Conservation (phyloP, 2,329 filamentous ascomycete species). For the Beauveria pseudobassiana region DNA sequence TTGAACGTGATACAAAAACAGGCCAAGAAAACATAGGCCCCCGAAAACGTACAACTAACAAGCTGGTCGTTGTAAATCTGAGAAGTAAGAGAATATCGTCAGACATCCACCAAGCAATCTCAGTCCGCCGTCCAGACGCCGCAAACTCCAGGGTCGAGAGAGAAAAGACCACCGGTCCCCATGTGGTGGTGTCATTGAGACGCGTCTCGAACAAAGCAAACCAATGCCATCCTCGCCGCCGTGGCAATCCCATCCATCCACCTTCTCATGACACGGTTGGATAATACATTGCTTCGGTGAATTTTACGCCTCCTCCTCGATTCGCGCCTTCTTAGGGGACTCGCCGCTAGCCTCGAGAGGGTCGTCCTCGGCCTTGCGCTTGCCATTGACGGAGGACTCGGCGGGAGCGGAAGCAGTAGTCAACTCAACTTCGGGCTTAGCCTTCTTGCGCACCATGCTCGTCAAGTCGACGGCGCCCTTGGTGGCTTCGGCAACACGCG, state of each 20-base stretch:
- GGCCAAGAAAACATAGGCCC: not conserved
- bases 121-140: conserved; percentile 8
- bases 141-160: conserved; percentile 2
- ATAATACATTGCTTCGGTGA: not conserved
- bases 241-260: not conserved
- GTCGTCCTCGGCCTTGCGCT: conserved; percentile 19
- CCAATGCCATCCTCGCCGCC: not conserved
- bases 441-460: conserved; percentile 64
- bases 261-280: not conserved
- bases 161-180: not conserved
- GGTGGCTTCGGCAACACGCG: conserved; percentile 63
- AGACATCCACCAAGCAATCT: not conserved
- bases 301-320: conserved; percentile 25
- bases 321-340: conserved; percentile 47
- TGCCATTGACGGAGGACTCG: conserved; percentile 18
- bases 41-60: not conserved
- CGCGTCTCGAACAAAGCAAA: not conserved
- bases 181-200: not conserved
- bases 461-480: conserved; percentile 67
- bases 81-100: not conserved
- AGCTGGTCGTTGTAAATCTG: not conserved
- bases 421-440: conserved; percentile 24
- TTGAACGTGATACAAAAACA: not conserved
- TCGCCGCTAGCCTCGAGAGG: conserved; percentile 18
- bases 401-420: conserved; percentile 14